These are phyloP conservation scores for Leptosphaerulina australis DNA, from an alignment of 2,329 filamentous ascomycete genomes.

Conservation along the genomic window DNA sequence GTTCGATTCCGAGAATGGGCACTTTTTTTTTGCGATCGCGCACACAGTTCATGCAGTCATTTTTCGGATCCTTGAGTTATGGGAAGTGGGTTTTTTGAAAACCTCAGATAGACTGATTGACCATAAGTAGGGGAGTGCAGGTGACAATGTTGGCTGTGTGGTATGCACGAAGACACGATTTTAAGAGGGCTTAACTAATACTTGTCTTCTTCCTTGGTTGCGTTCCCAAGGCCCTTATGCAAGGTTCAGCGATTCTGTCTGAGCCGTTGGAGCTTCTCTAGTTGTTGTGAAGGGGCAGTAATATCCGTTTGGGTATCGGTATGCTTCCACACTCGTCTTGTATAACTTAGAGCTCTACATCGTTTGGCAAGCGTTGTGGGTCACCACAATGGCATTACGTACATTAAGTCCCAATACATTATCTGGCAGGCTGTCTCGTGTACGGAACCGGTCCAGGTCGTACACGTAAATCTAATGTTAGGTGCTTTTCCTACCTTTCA, in stretches of 20 bases:
- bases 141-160: slow-evolving; percentile 22
- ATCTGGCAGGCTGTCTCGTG: background rate
- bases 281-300: slow-evolving; percentile 47
- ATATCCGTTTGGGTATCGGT: slow-evolving; percentile 47
- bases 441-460: background rate
- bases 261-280: slow-evolving; percentile 46
- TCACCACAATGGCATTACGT: slow-evolving; percentile 2
- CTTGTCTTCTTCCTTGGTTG: slow-evolving; percentile 47
- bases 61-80: too few relatives aligned
- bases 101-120: background rate
- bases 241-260: slow-evolving; percentile 45
- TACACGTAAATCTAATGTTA: slow-evolving; percentile 4
- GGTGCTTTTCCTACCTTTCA: slow-evolving; percentile 11
- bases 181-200: too few relatives aligned
- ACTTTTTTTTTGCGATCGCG: too few relatives aligned
- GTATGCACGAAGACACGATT: too few relatives aligned
- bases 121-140: too few relatives aligned
- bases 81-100: background rate
- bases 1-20: slow-evolving; percentile 31
- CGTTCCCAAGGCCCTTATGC: slow-evolving; percentile 52
- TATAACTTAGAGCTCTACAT: background rate
- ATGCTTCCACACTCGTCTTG: slow-evolving; percentile 29
- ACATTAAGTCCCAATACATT: background rate
- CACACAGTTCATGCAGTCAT: too few relatives aligned
- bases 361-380: background rate